A percentile compares a stretch with the other conserved stretches of the same genome.
Conservation (phyloP, 352 stramenopile species). For the Plasmopara muralis region DNA sequence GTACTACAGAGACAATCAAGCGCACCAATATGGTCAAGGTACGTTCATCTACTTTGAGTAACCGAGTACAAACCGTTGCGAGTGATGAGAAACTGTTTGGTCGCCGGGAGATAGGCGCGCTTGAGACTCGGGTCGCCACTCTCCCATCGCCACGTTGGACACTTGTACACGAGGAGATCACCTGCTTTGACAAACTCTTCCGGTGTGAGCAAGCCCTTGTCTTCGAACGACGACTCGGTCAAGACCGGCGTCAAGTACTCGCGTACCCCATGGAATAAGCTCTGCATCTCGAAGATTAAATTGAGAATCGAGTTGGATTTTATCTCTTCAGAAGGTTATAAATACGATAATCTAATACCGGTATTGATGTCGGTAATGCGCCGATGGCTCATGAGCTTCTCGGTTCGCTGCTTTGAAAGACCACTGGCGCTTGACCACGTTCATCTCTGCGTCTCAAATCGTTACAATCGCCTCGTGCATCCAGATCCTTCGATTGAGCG, state of each 20-base stretch:
- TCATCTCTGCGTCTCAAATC: constrained; percentile 32
- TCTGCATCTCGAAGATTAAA: constrained; percentile 59
- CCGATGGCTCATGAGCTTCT: constrained; percentile 38
- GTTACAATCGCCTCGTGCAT: constrained; percentile 40
- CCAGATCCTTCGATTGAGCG: constrained; percentile 34
- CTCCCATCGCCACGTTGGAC: constrained; percentile 94
- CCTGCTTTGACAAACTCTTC: constrained; percentile 95
- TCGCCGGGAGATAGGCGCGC: constrained; percentile 61
- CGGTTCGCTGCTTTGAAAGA: constrained; percentile 24
- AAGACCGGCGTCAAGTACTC: constrained; percentile 88
- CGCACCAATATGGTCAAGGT: background rate
- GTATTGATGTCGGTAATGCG: constrained; percentile 3
- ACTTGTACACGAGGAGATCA: constrained; percentile 95
- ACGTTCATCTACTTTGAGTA: too few relatives aligned
- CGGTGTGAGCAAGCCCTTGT: constrained; percentile 93
- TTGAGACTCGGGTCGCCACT: constrained; percentile 51
- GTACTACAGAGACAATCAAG: constrained; percentile 40
- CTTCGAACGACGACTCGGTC: constrained; percentile 90
- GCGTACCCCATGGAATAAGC: constrained; percentile 72
- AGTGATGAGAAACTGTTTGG: constrained; percentile 88
- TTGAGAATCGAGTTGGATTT: background rate
- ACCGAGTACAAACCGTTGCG: constrained; percentile 36
- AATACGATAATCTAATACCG: background rate
- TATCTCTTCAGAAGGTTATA: too few relatives aligned
- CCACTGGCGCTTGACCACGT: constrained; percentile 31